Conservation (phyloP, 768 basidiomycete species). For the Termitomyces sp. region DNA sequence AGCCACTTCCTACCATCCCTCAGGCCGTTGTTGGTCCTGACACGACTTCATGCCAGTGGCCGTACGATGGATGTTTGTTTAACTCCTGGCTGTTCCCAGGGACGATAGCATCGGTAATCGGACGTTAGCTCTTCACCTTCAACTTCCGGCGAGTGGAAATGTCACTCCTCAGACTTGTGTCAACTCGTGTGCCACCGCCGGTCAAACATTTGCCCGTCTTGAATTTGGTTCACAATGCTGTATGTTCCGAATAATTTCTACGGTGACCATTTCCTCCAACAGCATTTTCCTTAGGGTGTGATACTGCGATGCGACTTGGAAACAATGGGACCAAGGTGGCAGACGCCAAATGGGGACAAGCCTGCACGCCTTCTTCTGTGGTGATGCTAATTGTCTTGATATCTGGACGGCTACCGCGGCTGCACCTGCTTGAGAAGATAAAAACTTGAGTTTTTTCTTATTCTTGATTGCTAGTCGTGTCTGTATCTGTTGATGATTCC, state of each 20-base stretch:
- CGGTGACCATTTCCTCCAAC: not conserved
- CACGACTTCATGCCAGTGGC: not conserved
- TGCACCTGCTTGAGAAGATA: not conserved
- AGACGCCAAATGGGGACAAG: constrained; percentile 3
- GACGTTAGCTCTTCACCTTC: constrained; percentile 5
- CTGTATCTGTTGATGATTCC: not conserved
- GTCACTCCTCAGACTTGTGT: constrained; percentile 7
- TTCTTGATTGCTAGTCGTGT: not conserved
- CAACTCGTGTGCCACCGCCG: not conserved
- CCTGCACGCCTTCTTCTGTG: constrained; percentile 10
- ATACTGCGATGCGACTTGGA: not conserved
- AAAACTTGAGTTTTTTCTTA: not conserved
- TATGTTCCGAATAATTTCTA: not conserved
- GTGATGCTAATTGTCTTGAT: constrained; percentile 6
- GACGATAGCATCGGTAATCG: constrained; percentile 8
- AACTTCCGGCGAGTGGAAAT: constrained; percentile 1
- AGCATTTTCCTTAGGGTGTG: constrained; percentile 1
- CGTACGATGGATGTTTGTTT: constrained; percentile 3
- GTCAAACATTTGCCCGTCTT: constrained; percentile 2
- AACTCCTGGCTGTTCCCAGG: not conserved
- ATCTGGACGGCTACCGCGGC: not conserved
- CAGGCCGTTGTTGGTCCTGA: not conserved
- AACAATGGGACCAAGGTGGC: not conserved
- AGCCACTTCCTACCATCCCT: constrained; percentile 4
- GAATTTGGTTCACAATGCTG: constrained; percentile 4